Evolutionary conservation across 352 stramenopile genomes (phyloP), one percentile per base, ranked within the genome.

Genomic region (Pythium pyrilobum): DNA sequence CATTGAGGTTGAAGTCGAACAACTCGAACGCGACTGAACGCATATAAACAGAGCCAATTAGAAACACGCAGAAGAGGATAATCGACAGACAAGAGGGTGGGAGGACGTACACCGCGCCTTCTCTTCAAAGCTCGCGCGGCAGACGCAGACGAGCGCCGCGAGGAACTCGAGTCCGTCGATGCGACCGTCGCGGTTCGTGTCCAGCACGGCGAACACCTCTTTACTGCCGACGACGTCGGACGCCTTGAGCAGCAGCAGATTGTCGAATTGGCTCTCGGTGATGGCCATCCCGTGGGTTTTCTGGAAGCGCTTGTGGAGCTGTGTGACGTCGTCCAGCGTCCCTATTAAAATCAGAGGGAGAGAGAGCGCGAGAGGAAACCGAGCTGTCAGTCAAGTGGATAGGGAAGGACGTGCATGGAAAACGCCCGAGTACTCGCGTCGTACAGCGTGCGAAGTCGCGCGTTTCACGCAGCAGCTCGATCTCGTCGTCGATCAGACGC

Each of bases 121-220:
- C 34, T 89, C 79, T 52, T 94, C 81, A 52, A 94, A 94, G 13
- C 66, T 74, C 2, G 74, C 79, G 24, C 77, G 78, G 23, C 74
- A 89, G 0, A 92, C 74, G 45, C 81, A 88, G 1, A 71, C 62
- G n/a, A 92, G 59, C 18, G 79, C 75, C 4, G 75, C 77, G 24
- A 94, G 56, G 24, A 94, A 84, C 53, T 92, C 81, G 36, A 92
- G 67, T 2, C 83, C 81, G 52, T 92, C 83, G 50, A 94, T 85
- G 20, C 83, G 79, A 11, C 81, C 81, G 40, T 92, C 81, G 25
- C 63, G 62, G 53, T 90, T 90, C 27, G 64, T 45, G 54, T 93
- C 83, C 24, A 94, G 57, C 16, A 82, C 74, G n/a, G 64, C 59
- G 50, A 94, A 94, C 38, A 91, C 70, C 28, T 91, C 75, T 29